Percentiles rank a stretch among this genome's conserved stretches.
Conservation (phyloP, 352 stramenopile genomes). For the Pythium plurisporium region DNA sequence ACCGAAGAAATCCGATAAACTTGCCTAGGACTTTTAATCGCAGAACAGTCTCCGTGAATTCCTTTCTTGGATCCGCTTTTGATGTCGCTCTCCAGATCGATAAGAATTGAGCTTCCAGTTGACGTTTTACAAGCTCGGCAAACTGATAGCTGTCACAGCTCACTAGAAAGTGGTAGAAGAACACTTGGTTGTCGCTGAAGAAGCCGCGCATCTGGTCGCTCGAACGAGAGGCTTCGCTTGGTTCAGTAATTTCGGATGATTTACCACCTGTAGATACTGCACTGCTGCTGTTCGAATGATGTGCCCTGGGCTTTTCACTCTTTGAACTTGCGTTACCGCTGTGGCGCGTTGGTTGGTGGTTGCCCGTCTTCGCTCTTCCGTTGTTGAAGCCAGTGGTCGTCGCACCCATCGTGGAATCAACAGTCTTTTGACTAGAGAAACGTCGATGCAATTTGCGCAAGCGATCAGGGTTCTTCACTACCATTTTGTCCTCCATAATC, state of each 20-base stretch:
- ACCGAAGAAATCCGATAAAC: constrained; percentile 63
- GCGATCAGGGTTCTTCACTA: constrained; percentile 59
- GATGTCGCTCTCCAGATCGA: constrained; percentile 18
- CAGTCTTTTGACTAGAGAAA: constrained; percentile 42
- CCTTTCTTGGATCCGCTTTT: constrained; percentile 39
- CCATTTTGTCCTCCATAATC: constrained; percentile 66
- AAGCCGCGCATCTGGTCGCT: constrained; percentile 31
- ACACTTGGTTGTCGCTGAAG: constrained; percentile 68
- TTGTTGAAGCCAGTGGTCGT: constrained; percentile 1
- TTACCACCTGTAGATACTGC: not conserved
- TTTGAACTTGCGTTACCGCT: not conserved
- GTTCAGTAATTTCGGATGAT: not conserved
- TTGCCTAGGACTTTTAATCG: constrained; percentile 61
- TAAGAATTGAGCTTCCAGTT: constrained; percentile 49
- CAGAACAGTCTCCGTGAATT: constrained; percentile 56
- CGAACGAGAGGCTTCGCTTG: constrained; percentile 11
- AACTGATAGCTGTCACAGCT: constrained; percentile 67
- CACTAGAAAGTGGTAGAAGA: constrained; percentile 69
- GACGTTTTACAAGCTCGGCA: constrained; percentile 49
- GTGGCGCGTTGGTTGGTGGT: not conserved
- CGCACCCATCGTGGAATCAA: not conserved
- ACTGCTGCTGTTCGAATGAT: not conserved
- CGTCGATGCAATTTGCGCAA: constrained; percentile 66
- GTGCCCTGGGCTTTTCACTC: not conserved
- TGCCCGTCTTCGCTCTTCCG: not conserved